Percentiles rank a stretch among this genome's conserved stretches.
Conservation (phyloP, 371 early-diverging fungal genomes). For the Mortierella sp. region DNA sequence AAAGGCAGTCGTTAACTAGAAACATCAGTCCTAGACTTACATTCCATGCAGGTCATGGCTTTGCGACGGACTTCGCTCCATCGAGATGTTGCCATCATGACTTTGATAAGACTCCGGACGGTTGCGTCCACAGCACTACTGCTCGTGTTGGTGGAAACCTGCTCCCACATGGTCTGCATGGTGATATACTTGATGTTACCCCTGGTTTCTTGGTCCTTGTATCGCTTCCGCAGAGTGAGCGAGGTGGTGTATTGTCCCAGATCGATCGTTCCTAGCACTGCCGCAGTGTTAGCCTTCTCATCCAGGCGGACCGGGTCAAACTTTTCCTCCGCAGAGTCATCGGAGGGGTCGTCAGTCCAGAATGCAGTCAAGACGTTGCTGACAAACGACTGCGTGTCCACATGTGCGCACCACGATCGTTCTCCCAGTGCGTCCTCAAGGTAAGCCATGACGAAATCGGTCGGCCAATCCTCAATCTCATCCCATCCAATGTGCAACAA, state of each 20-base stretch:
- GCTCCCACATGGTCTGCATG: conserved; percentile 44
- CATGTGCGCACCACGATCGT: conserved; percentile 52
- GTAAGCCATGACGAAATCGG: conserved; percentile 58
- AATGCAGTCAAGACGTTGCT: conserved; percentile 51
- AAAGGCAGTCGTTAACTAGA: background rate
- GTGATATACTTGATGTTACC: conserved; percentile 41
- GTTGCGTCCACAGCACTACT: conserved; percentile 37
- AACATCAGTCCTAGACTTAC: conserved; percentile 18
- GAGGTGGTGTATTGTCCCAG: conserved; percentile 35
- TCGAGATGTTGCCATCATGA: conserved; percentile 54
- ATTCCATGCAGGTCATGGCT: conserved; percentile 56
- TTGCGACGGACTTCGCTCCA: conserved; percentile 54
- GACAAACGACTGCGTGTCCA: conserved; percentile 48
- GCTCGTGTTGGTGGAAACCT: conserved; percentile 29
- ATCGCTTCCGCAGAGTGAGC: conserved; percentile 31
- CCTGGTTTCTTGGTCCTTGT: conserved; percentile 30
- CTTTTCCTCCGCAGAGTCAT: conserved; percentile 25
- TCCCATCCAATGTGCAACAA: conserved; percentile 53
- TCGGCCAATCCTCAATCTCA: conserved; percentile 52
- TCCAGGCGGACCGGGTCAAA: conserved; percentile 51
- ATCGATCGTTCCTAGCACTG: conserved; percentile 50
- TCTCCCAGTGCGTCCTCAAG: conserved; percentile 54
- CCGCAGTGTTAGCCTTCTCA: conserved; percentile 34
- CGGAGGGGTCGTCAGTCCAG: conserved; percentile 24
- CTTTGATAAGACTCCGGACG: conserved; percentile 50